These are phyloP conservation scores for Adansonia gregorii DNA, from an alignment of 441 rosid genomes.

Conservation along the genomic window DNA sequence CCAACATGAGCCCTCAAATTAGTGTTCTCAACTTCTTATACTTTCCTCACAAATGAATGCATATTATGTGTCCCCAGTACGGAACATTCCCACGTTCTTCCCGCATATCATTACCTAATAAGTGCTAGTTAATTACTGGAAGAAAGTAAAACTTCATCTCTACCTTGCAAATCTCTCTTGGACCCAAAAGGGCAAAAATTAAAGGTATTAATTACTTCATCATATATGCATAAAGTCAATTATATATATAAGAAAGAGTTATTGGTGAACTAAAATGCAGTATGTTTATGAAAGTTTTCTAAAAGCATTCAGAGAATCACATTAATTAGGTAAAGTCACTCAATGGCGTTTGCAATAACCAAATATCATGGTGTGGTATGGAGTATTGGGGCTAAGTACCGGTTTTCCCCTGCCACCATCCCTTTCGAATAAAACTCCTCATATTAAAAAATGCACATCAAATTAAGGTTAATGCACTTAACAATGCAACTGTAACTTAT, in stretches of 20 bases:
- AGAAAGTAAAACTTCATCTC: background rate
- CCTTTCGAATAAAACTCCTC: background rate
- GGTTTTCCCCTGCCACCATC: background rate
- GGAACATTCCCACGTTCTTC: background rate
- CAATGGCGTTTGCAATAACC: background rate
- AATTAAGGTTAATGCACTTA: background rate
- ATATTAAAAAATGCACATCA: background rate
- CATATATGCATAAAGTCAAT: background rate
- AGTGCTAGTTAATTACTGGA: background rate
- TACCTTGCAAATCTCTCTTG: background rate
- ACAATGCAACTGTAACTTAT: background rate
- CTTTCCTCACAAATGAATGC: background rate
- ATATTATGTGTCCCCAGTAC: background rate
- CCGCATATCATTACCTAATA: conserved; percentile 2
- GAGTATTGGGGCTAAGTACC: background rate
- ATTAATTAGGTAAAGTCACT: background rate
- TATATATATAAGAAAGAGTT: background rate
- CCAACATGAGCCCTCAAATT: background rate
- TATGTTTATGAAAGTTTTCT: background rate
- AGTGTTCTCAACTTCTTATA: background rate
- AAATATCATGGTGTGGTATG: background rate
- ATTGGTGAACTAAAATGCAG: background rate
- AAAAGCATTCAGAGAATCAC: background rate
- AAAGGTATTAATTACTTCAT: background rate
- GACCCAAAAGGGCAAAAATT: background rate